Base-by-base conservation (phyloP, 495 filamentous ascomycete species). In the Xylaria palmicola region DNA sequence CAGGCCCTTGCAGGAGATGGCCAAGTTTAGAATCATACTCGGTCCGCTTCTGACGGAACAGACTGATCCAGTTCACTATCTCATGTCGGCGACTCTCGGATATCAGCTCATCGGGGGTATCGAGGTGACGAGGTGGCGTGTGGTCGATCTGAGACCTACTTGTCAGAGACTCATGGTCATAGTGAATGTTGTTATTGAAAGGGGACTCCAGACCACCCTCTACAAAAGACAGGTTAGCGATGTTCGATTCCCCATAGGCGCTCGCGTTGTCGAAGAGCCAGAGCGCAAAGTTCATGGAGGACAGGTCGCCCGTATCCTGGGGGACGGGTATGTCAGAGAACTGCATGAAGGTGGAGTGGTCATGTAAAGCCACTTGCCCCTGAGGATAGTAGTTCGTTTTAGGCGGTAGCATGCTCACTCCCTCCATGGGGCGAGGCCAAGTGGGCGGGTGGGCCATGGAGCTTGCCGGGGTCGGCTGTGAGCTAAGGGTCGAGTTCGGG, bases 11-110 rank as follows among this genome's bases (percentile, higher is more conserved):
- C 63, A 93, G 81, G 29, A 96, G 77, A 27, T 84, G 82, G 51
- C 86, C 87, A 60, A 93, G 89, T 34, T 86, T 85, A 52, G 86
- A 85, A 22, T 85, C 83, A 17, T 87, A 85, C 9, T 85, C 86
- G 15, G 88, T 87, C 65, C 91, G 87, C 58, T 89, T 88, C 5
- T 83, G 85, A 65, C 92, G 88, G 68, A 90, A 91, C 66, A 88
- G 84, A 13, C 86, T 83, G 70, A 97, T 91, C 44, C 91, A 82
- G 41, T 88, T 85, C 10, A 96, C 73, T 12, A 98, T 69, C 41
- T 92, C 87, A 65, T 88, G 85, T 15, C 91, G 85, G 61, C 93
- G 93, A 62, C 90, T 85, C 65, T 96, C 92, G 3, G 90, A 93
- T 45, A 98, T 78, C 37, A 90, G 79, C 32, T 90, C 88, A 62